Conservation (phyloP, 2,329 filamentous ascomycete species). For the Lecanosticta acicola region DNA sequence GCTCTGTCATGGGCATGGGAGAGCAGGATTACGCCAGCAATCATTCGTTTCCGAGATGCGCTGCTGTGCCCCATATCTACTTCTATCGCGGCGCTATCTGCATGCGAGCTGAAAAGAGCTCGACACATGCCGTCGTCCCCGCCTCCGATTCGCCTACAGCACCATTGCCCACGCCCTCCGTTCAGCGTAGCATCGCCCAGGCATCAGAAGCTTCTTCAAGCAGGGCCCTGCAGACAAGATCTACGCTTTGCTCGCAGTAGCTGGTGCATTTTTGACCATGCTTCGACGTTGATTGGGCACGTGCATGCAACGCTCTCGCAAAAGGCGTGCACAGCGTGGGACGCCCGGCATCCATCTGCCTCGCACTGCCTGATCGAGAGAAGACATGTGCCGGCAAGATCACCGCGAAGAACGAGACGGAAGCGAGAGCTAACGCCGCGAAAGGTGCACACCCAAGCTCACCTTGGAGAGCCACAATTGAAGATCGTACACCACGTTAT, state of each 20-base stretch:
- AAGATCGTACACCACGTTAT: conserved; percentile 1
- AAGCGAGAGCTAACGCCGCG: conserved; percentile 2
- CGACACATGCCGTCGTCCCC: neutral
- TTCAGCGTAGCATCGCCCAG: conserved; percentile 4
- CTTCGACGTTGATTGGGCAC: neutral
- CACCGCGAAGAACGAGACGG: neutral
- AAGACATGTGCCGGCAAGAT: neutral
- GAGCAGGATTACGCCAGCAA: no score
- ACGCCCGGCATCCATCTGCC: neutral
- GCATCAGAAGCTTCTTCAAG: conserved; percentile 1
- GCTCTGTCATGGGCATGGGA: no score
- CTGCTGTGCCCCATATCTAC: no score
- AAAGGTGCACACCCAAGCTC: neutral
- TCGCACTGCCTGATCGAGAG: neutral
- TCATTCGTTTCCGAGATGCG: no score
- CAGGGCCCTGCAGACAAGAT: neutral
- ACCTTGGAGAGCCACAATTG: neutral
- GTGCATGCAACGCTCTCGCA: neutral
- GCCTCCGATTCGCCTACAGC: neutral
- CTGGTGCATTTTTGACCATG: neutral
- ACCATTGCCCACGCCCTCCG: neutral
- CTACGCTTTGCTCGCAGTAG: conserved; percentile 3
- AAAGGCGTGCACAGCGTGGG: neutral
- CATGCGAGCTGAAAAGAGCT: neutral
- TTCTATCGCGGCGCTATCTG: neutral